A percentile compares a stretch with the other conserved stretches of the same genome.
Evolutionary conservation across 2,329 filamentous ascomycete genomes (phyloP).

Genomic region (Diaporthe longicolla): DNA sequence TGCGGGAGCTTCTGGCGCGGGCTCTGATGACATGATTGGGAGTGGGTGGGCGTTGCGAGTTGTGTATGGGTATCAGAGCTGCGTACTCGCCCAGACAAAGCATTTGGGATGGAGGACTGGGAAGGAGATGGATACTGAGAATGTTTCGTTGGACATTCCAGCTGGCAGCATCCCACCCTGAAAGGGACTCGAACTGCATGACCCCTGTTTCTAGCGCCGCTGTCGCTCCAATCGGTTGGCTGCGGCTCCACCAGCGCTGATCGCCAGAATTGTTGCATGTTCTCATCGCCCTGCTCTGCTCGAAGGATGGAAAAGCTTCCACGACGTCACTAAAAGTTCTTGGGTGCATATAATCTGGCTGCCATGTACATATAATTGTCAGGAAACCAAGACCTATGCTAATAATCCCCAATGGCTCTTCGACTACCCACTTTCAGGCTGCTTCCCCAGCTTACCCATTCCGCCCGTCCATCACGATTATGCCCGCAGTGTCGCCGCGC

Average conservation of each 20-base stretch:
- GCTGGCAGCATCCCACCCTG: slow-evolving; percentile 42
- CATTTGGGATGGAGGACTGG: slow-evolving; percentile 23
- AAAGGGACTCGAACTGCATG: slow-evolving; percentile 33
- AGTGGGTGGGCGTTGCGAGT: not conserved
- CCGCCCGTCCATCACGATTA: slow-evolving; percentile 44
- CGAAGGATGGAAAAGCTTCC: slow-evolving; percentile 5
- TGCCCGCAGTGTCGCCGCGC: slow-evolving; percentile 65
- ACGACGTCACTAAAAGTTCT: slow-evolving; percentile 7
- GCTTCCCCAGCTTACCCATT: slow-evolving; percentile 31
- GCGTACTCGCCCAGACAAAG: slow-evolving; percentile 36
- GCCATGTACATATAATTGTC: not conserved
- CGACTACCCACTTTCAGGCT: slow-evolving; percentile 21
- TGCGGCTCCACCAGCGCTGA: slow-evolving; percentile 39
- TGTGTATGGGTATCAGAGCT: slow-evolving; percentile 27
- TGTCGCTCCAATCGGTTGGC: slow-evolving; percentile 38
- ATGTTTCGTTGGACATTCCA: slow-evolving; percentile 39
- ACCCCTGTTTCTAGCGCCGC: slow-evolving; percentile 40
- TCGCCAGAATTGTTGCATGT: slow-evolving; percentile 37
- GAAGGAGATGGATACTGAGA: not conserved
- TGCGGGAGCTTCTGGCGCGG: slow-evolving; percentile 40
- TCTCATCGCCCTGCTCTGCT: not conserved
- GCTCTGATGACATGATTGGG: slow-evolving; percentile 44
- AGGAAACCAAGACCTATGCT: too few relatives aligned
- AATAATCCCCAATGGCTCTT: slow-evolving; percentile 35
- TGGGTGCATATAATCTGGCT: not conserved